A percentile compares a stretch with the other conserved stretches of the same genome.
Evolutionary conservation across 2,329 filamentous ascomycete genomes (phyloP).

Genomic region (Alternaria metachromatica): DNA sequence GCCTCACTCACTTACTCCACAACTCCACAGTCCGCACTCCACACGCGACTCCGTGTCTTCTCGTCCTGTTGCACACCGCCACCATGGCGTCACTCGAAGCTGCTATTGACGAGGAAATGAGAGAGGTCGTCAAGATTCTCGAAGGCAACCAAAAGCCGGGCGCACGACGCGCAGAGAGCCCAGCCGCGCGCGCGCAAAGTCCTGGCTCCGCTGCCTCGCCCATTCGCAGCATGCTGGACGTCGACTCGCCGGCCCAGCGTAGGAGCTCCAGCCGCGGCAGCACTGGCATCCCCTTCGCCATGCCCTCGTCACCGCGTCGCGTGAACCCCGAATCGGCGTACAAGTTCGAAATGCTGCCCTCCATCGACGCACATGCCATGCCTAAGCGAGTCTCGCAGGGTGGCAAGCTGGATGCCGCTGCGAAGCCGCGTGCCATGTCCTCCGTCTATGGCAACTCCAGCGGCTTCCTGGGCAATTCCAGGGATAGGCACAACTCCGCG

Average conservation of each 20-base stretch:
- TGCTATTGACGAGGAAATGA: slow-evolving; percentile 77
- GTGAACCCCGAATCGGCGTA: slow-evolving; percentile 51
- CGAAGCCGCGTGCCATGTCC: slow-evolving; percentile 55
- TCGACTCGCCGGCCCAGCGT: slow-evolving; percentile 35
- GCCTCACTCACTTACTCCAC: slow-evolving; percentile 3
- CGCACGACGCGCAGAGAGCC: slow-evolving; percentile 37
- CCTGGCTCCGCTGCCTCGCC: slow-evolving; percentile 64
- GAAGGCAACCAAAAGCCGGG: slow-evolving; percentile 55
- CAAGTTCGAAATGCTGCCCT: slow-evolving; percentile 56
- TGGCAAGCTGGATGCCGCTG: slow-evolving; percentile 47
- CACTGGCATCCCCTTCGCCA: slow-evolving; percentile 37
- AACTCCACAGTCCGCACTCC: background rate
- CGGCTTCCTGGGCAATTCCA: slow-evolving; percentile 28
- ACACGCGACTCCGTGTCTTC: slow-evolving; percentile 13
- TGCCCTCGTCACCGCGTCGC: slow-evolving; percentile 42
- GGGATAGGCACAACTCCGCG: slow-evolving; percentile 50
- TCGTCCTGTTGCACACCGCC: slow-evolving; percentile 7
- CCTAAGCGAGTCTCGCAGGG: slow-evolving; percentile 54
- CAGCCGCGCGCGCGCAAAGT: slow-evolving; percentile 59
- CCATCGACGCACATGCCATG: slow-evolving; percentile 51
- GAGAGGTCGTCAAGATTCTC: slow-evolving; percentile 73
- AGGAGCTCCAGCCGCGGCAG: slow-evolving; percentile 44
- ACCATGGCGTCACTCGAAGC: slow-evolving; percentile 74
- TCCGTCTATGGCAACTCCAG: slow-evolving; percentile 44
- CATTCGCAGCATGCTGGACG: slow-evolving; percentile 56